Percentiles rank a stretch among this genome's conserved stretches.
Conservation (phyloP, 257 asterid species). For the Fraxinus anomala region DNA sequence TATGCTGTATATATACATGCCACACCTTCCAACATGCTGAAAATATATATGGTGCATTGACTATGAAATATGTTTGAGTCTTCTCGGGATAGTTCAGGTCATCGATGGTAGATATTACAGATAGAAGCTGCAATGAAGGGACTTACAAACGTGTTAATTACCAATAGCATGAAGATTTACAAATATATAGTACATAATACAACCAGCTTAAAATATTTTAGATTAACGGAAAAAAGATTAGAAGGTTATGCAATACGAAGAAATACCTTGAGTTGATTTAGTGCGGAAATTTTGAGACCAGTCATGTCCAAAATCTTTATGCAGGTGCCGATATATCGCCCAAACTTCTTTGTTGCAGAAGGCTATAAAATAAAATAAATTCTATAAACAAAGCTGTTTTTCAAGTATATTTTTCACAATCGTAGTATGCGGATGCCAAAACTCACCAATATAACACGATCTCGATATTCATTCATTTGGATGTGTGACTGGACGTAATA, state of each 20-base stretch:
- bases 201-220: not conserved
- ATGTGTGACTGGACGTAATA: conserved; percentile 93
- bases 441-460: conserved; percentile 81
- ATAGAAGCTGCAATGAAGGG: conserved; percentile 61
- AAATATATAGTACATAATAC: not conserved
- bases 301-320: conserved; percentile 91
- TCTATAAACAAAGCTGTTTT: conserved; percentile 6
- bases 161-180: not conserved
- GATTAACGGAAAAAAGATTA: not conserved
- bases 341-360: conserved; percentile 61
- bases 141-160: not conserved
- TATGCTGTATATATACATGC: conserved; percentile 1
- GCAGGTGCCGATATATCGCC: conserved; percentile 72
- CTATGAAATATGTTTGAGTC: conserved; percentile 80
- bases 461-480: conserved; percentile 95
- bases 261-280: conserved; percentile 83
- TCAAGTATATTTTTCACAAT: not conserved
- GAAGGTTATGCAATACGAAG: conserved; percentile 3
- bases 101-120: conserved; percentile 80
- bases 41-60: conserved; percentile 88
- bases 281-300: conserved; percentile 79
- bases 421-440: conserved; percentile 19
- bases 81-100: conserved; percentile 95
- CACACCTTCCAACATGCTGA: conserved; percentile 97
- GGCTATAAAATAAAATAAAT: conserved; percentile 49